Conservation (phyloP, 768 basidiomycete species). For the Podaxis carcinomalis region DNA sequence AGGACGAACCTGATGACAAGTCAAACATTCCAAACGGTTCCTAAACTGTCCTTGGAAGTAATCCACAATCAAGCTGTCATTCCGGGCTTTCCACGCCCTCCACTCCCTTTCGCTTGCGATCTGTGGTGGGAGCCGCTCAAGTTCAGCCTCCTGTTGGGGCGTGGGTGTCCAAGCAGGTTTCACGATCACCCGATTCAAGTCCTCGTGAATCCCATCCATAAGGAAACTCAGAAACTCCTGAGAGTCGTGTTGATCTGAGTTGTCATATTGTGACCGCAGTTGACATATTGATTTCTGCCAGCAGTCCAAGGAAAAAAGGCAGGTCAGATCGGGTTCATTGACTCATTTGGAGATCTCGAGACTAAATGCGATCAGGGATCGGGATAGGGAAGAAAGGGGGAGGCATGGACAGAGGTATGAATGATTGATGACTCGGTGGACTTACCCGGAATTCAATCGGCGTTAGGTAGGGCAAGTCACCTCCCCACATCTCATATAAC, state of each 20-base stretch:
- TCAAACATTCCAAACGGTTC: conserved; percentile 84
- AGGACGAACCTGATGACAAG: conserved; percentile 72
- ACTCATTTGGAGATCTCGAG: not conserved
- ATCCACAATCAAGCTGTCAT: conserved; percentile 93
- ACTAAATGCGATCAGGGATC: not conserved
- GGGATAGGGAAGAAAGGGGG: not conserved
- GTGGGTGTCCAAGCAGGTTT: conserved; percentile 63
- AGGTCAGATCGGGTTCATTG: not conserved
- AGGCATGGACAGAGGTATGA: not conserved
- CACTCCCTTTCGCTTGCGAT: conserved; percentile 92
- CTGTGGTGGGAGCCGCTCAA: conserved; percentile 82
- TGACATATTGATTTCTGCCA: conserved; percentile 38
- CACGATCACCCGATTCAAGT: conserved; percentile 77
- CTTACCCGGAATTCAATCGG: conserved; percentile 83
- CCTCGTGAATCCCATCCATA: conserved; percentile 88
- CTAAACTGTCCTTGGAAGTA: conserved; percentile 98
- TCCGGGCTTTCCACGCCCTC: conserved; percentile 82
- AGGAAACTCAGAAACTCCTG: conserved; percentile 96
- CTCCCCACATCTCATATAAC: conserved; percentile 83
- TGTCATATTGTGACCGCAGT: conserved; percentile 71
- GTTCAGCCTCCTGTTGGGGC: conserved; percentile 79
- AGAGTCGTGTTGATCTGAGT: conserved; percentile 92
- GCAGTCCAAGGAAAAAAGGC: not conserved
- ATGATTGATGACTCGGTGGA: not conserved
- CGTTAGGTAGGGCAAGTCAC: conserved; percentile 76